Evolutionary conservation across 192 early-diverging fungal species (phyloP).

Genomic region (Coemansia sp.): DNA sequence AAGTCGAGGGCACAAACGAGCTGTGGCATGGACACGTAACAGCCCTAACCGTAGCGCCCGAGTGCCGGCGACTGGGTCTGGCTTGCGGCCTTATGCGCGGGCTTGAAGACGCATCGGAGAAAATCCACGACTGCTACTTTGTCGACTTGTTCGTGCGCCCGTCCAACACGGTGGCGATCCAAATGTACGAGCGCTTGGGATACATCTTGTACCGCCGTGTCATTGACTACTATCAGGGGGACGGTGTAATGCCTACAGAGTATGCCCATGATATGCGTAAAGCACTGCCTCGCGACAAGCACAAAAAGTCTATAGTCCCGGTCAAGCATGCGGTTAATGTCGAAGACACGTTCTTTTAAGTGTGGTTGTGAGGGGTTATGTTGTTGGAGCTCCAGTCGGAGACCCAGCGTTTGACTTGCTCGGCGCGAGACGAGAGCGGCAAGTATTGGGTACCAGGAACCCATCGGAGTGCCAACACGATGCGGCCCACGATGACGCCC

Average conservation of each 20-base stretch:
- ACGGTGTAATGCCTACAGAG: slow-evolving; percentile 66
- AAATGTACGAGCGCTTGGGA: slow-evolving; percentile 90
- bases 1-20: slow-evolving; percentile 84
- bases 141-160: slow-evolving; percentile 95
- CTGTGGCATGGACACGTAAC: slow-evolving; percentile 99
- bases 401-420: slow-evolving; percentile 14
- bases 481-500: background rate
- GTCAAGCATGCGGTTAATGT: slow-evolving; percentile 29
- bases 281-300: slow-evolving; percentile 79
- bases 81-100: slow-evolving; percentile 86
- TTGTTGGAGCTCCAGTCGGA: slow-evolving; percentile 9
- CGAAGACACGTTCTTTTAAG: slow-evolving; percentile 12
- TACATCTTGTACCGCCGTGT: slow-evolving; percentile 91
- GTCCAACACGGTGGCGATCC: slow-evolving; percentile 89
- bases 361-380: slow-evolving; percentile 8
- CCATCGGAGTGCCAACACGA: slow-evolving; percentile 12
- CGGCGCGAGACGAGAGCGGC: slow-evolving; percentile 17
- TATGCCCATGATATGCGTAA: slow-evolving; percentile 97
- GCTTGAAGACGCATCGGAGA: slow-evolving; percentile 87
- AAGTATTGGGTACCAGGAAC: slow-evolving; percentile 6
- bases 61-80: slow-evolving; percentile 88
- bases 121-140: slow-evolving; percentile 69
- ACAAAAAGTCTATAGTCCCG: slow-evolving; percentile 48
- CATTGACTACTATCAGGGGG: slow-evolving; percentile 77
- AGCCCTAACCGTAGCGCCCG: slow-evolving; percentile 93